These are phyloP conservation scores for Magnusiomyces fungicola DNA, from an alignment of 1,139 yeast genomes.

Conservation along the genomic window DNA sequence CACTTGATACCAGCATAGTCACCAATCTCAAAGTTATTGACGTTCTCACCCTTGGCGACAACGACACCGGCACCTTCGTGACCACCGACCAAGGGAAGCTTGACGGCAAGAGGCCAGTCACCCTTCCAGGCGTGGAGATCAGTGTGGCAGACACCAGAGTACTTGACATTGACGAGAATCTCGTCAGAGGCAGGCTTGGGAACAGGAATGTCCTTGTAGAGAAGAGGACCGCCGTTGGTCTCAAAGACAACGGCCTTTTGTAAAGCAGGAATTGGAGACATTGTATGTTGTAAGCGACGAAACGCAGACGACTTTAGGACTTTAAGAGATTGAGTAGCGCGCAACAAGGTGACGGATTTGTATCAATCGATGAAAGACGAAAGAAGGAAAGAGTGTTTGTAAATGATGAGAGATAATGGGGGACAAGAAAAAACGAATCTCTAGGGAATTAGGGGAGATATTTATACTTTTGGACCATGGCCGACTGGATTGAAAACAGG, in stretches of 20 bases:
- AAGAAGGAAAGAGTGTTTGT: too few species aligned
- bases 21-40: constrained; percentile 64
- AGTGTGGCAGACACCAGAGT: constrained; percentile 63
- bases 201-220: constrained; percentile 56
- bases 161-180: constrained; percentile 53
- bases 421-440: too few species aligned
- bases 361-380: too few species aligned
- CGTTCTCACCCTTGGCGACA: constrained; percentile 63
- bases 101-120: constrained; percentile 60
- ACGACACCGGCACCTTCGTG: constrained; percentile 87
- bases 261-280: constrained; percentile 44
- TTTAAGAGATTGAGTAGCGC: too few species aligned
- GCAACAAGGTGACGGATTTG: too few species aligned
- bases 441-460: too few species aligned
- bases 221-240: constrained; percentile 56
- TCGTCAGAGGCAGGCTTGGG: constrained; percentile 55
- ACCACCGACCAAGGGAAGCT: constrained; percentile 69
- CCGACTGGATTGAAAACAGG: too few species aligned
- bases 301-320: too few species aligned
- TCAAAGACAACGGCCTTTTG: constrained; percentile 72
- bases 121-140: constrained; percentile 70
- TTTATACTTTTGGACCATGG: too few species aligned
- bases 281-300: too few species aligned
- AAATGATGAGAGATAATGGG: too few species aligned
- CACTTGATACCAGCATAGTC: constrained; percentile 71